Base-by-base conservation (phyloP, 371 early-diverging fungal species). In the Apophysomyces sp. region DNA sequence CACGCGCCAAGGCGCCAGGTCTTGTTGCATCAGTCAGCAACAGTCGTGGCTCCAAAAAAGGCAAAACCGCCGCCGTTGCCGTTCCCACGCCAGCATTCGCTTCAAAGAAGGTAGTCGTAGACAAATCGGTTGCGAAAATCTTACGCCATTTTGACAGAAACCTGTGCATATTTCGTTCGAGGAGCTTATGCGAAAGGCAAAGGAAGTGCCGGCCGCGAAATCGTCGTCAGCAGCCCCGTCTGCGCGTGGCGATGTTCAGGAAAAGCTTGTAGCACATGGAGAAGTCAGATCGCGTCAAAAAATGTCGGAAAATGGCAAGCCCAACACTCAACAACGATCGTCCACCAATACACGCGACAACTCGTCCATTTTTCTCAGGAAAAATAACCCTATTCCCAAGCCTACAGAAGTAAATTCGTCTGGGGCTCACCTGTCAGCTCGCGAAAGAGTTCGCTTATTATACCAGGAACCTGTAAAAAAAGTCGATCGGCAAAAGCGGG, bases 81-180 rank as follows among this genome's bases (percentile, higher is more conserved):
- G 41, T n/a, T 41, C 16, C 16, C 16, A 3, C 28, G 16, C 9
- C 27, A 18, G 21, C 27, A 31, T 31, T 18, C 2, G 18, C 7
- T 21, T 41, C 16, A 18, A 41, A 41, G 41, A 41, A 41, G 41
- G 6, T 51, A 21, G n/a, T 26, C 1, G 21, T 31, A 18, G 34
- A 44, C n/a, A 3, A 40, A 37, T 16, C 26, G 13, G 24, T 18
- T 4, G 52, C 28, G 21, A 52, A 18, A 21, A 27, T 15, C 15
- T n/a, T 29, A 3, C 28, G 18, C 27, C 18, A 8, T 55, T 36
- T 16, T 40, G 27, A 26, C 40, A 72, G 69, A 72, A 72, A 69
- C 69, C 60, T 54, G 76, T 65, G 8, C 66, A 76, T 15, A 65
- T 72, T 59, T 68, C 73, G 7, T 73, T 73, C 66, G 76, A 76